These are phyloP conservation scores for Stipa capillata DNA, from an alignment of 176 grass and related monocot genomes.

Conservation along the genomic window DNA sequence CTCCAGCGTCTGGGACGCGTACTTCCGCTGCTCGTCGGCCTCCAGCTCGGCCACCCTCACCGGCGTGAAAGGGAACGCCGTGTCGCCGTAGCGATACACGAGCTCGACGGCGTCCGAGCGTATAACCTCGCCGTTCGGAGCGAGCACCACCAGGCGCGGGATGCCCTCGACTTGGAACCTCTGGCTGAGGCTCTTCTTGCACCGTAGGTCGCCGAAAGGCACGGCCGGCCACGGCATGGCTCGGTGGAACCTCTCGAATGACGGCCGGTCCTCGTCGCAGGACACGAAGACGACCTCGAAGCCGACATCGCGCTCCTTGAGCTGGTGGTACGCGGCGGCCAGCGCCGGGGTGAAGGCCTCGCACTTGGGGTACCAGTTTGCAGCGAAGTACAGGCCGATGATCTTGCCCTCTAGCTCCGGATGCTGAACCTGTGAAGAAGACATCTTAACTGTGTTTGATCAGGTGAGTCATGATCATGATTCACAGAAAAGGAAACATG, in stretches of 20 bases:
- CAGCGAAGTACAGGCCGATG: slow-evolving; percentile 57
- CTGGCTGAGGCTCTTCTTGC: slow-evolving; percentile 48
- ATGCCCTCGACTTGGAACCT: slow-evolving; percentile 59
- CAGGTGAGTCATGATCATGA: background rate
- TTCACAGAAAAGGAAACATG: background rate
- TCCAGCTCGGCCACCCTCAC: slow-evolving; percentile 44
- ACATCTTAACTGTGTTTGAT: background rate
- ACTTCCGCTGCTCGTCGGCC: slow-evolving; percentile 39
- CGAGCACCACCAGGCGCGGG: slow-evolving; percentile 45
- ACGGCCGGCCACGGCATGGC: slow-evolving; percentile 62
- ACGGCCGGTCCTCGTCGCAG: slow-evolving; percentile 49
- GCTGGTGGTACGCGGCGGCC: slow-evolving; percentile 28
- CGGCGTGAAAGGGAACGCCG: slow-evolving; percentile 55
- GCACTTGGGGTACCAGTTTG: slow-evolving; percentile 57
- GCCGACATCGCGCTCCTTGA: slow-evolving; percentile 11
- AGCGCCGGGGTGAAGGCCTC: slow-evolving; percentile 56
- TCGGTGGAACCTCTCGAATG: slow-evolving; percentile 55
- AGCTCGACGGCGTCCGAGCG: slow-evolving; percentile 38
- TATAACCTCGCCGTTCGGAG: slow-evolving; percentile 6
- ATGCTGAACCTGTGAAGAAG: slow-evolving; percentile 26
- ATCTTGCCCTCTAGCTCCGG: slow-evolving; percentile 42
- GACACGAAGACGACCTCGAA: slow-evolving; percentile 65
- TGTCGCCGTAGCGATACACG: slow-evolving; percentile 32
- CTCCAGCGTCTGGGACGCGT: slow-evolving; percentile 62
- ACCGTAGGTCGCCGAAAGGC: slow-evolving; percentile 38